phyloP scores from a whole-genome alignment of 352 stramenopile genomes.

The Phytophthora megakarya region DNA sequence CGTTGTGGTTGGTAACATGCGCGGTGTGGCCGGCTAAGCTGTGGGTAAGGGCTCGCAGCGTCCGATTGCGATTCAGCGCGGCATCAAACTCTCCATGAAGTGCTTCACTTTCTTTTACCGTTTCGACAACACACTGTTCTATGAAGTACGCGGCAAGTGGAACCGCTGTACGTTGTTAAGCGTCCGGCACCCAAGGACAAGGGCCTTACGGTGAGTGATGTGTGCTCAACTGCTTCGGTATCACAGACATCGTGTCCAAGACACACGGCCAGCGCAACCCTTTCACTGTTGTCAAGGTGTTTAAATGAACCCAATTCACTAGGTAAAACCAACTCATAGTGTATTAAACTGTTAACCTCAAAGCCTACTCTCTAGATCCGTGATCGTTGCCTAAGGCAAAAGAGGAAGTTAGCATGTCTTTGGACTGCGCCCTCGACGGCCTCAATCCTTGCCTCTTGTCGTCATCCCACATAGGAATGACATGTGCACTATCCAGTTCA shows the following conservation, averaged over 20 bases:
- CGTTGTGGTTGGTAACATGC: slow-evolving; percentile 93
- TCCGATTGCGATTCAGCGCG: slow-evolving; percentile 89
- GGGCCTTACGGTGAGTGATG: slow-evolving; percentile 82
- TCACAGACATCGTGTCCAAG: slow-evolving; percentile 93
- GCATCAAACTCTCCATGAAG: slow-evolving; percentile 90
- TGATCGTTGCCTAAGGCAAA: too few species aligned
- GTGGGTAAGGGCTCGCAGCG: slow-evolving; percentile 91
- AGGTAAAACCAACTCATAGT: too few species aligned
- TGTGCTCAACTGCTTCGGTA: slow-evolving; percentile 91
- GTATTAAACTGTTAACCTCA: too few species aligned
- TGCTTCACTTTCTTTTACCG: slow-evolving; percentile 96
- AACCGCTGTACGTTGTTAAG: slow-evolving; percentile 95
- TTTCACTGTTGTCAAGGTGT: slow-evolving; percentile 95
- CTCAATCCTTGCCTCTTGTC: too few species aligned
- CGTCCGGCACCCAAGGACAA: slow-evolving; percentile 75
- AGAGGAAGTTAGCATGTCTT: too few species aligned
- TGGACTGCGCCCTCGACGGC: too few species aligned
- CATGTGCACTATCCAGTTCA: too few species aligned
- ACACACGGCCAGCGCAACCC: slow-evolving; percentile 94
- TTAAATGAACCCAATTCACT: too few species aligned
- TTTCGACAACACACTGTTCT: slow-evolving; percentile 92
- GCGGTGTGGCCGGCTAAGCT: slow-evolving; percentile 93
- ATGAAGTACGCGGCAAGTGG: slow-evolving; percentile 94
- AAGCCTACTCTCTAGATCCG: too few species aligned
- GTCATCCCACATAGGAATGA: too few species aligned